These are phyloP conservation scores for Orbilia quercus DNA, from an alignment of 2,329 filamentous ascomycete species.

Conservation along the genomic window DNA sequence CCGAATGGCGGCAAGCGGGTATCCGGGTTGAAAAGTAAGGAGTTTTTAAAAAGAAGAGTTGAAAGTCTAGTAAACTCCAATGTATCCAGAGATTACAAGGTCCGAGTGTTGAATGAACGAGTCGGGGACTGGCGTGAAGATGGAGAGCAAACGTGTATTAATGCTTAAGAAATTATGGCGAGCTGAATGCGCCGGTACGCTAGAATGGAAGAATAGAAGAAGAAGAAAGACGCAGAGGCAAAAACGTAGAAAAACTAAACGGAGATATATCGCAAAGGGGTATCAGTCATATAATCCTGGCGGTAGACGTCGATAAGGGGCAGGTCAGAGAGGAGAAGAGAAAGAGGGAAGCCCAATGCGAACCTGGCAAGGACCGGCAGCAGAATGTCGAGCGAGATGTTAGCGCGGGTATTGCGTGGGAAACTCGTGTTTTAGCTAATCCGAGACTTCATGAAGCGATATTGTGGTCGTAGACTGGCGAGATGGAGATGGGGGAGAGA, in stretches of 20 bases:
- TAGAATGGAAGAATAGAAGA: constrained; percentile 15
- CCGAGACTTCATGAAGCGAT: constrained; percentile 22
- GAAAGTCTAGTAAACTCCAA: constrained; percentile 1
- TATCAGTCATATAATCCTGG: constrained; percentile 25
- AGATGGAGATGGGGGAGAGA: constrained; percentile 15
- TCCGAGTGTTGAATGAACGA: constrained; percentile 11
- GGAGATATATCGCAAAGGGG: constrained; percentile 1
- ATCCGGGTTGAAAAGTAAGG: neutral
- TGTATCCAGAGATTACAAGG: constrained; percentile 6
- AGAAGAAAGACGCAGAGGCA: constrained; percentile 7
- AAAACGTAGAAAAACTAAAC: constrained; percentile 2
- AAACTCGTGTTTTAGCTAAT: constrained; percentile 28
- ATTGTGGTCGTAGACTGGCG: constrained; percentile 2
- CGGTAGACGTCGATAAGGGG: constrained; percentile 18
- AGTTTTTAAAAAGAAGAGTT: neutral
- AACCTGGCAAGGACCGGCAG: constrained; percentile 44
- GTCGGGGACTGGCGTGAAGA: constrained; percentile 3
- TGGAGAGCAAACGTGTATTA: constrained; percentile 16
- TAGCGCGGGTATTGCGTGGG: constrained; percentile 19
- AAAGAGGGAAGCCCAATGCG: constrained; percentile 39
- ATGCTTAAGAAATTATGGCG: constrained; percentile 10
- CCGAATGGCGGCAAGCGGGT: neutral
- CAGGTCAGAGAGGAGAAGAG: constrained; percentile 3
- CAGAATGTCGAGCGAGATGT: constrained; percentile 28
- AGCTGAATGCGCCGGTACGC: constrained; percentile 43